These are phyloP conservation scores for Pinus albicaulis DNA, from an alignment of 75 land plant species.

Conservation along the genomic window DNA sequence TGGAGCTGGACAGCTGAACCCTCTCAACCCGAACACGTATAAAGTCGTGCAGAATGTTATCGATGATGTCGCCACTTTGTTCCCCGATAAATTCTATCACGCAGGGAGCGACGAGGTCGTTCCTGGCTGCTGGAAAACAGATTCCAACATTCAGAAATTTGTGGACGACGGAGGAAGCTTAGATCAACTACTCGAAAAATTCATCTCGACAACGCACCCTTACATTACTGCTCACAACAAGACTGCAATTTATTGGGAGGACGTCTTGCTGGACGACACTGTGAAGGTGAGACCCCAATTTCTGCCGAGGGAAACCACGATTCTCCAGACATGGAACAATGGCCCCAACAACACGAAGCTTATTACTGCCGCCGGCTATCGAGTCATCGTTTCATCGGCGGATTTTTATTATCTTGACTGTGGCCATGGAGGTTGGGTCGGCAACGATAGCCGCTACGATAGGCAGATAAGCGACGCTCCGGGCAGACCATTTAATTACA, in stretches of 20 bases:
- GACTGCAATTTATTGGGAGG: conserved; percentile 87
- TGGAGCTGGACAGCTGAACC: conserved; percentile 94
- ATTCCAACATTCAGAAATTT: conserved; percentile 39
- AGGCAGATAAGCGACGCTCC: neutral
- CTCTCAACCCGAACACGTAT: conserved; percentile 74
- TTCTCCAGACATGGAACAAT: conserved; percentile 89
- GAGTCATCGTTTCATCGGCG: conserved; percentile 79
- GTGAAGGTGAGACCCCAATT: conserved; percentile 44
- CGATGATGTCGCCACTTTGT: conserved; percentile 54
- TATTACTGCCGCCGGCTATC: conserved; percentile 67
- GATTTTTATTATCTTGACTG: conserved; percentile 91
- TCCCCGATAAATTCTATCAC: conserved; percentile 75
- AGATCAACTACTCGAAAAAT: conserved; percentile 47
- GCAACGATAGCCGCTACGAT: conserved; percentile 47
- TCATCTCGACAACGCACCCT: conserved; percentile 56
- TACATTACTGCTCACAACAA: conserved; percentile 50
- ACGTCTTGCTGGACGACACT: conserved; percentile 48
- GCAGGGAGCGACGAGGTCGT: conserved; percentile 81
- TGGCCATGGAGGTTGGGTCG: conserved; percentile 72
- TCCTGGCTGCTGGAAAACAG: conserved; percentile 78
- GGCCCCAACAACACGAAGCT: conserved; percentile 74
- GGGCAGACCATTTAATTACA: conserved; percentile 11
- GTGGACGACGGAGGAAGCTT: conserved; percentile 48
- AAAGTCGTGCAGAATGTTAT: conserved; percentile 61
- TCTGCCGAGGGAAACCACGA: conserved; percentile 61